Conservation (phyloP, 306 rosid species). For the Pyrus betulifolia region DNA sequence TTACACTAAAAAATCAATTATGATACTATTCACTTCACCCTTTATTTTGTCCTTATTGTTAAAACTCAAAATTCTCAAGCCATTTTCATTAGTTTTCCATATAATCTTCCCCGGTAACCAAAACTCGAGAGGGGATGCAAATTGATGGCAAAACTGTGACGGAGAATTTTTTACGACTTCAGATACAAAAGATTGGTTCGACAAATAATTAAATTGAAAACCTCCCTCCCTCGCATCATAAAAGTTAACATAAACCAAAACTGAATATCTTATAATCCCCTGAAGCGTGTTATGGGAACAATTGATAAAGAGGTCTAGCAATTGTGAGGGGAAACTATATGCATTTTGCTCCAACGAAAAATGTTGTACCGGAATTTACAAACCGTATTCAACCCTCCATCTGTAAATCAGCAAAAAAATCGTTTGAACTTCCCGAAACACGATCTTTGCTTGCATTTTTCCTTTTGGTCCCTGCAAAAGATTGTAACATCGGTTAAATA, state of each 20-base stretch:
- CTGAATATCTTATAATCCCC: background rate
- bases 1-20: too few relatives aligned
- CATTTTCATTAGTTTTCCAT: too few relatives aligned
- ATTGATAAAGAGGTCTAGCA: background rate
- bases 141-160: background rate
- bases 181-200: background rate
- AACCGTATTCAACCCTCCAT: background rate
- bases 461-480: conserved; percentile 43
- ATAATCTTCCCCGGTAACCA: too few relatives aligned
- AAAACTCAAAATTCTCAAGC: too few relatives aligned
- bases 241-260: background rate
- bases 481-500: background rate
- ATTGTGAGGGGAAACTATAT: too few relatives aligned
- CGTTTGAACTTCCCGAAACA: conserved; percentile 8
- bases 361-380: background rate
- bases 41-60: too few relatives aligned
- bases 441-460: conserved; percentile 33
- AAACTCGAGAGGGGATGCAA: too few relatives aligned
- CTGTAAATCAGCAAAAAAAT: conserved; percentile 58
- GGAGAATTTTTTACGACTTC: background rate
- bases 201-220: background rate
- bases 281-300: background rate
- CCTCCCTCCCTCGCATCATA: background rate
- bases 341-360: background rate
- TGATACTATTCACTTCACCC: too few relatives aligned